A percentile compares a stretch with the other conserved stretches of the same genome.
Evolutionary conservation across 257 asterid species (phyloP).

Genomic region (Nicotiana undulata): DNA sequence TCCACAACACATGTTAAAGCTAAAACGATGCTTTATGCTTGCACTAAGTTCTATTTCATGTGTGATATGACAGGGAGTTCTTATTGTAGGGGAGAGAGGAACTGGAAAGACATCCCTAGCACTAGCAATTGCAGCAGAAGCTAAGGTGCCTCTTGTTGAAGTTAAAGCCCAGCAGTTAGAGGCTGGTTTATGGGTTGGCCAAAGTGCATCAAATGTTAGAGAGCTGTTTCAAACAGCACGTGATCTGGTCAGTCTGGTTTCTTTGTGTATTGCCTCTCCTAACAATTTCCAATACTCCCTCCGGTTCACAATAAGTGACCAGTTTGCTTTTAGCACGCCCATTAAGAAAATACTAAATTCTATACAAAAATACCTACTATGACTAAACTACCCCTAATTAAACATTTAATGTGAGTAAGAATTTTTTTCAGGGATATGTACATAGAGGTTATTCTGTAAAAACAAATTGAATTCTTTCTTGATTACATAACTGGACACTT

Average conservation of each 20-base stretch:
- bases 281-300: not conserved
- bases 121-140: slow-evolving; percentile 95
- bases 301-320: too few species aligned
- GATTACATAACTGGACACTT: too few species aligned
- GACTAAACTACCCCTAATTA: too few species aligned
- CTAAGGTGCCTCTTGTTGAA: slow-evolving; percentile 94
- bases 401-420: too few species aligned
- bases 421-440: too few species aligned
- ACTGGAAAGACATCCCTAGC: slow-evolving; percentile 97
- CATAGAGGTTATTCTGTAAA: too few species aligned
- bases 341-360: too few species aligned
- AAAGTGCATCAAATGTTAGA: slow-evolving; percentile 94
- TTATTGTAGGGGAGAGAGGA: slow-evolving; percentile 97
- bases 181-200: slow-evolving; percentile 97
- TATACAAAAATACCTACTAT: too few species aligned
- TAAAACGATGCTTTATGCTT: not conserved
- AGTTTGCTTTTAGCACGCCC: too few species aligned
- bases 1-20: not conserved
- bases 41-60: slow-evolving; percentile 7
- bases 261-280: not conserved
- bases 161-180: slow-evolving; percentile 89
- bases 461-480: too few species aligned
- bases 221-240: slow-evolving; percentile 97
- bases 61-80: slow-evolving; percentile 70
- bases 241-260: slow-evolving; percentile 57